Percentiles rank a stretch among this genome's conserved stretches.
Conservation (phyloP, 75 land plant genomes). For the Sequoia sempervirens region DNA sequence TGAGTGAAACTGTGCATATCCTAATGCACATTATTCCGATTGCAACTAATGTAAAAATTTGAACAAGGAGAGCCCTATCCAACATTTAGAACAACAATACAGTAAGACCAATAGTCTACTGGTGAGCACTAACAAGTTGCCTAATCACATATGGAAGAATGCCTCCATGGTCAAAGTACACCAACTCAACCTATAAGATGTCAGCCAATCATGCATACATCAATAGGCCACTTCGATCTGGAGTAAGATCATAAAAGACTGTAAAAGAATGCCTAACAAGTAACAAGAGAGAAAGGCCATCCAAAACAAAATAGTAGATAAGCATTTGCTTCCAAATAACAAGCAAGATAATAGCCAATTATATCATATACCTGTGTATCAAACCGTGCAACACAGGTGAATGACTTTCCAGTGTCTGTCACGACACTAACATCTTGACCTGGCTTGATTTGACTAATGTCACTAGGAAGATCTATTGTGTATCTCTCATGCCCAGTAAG, state of each 20-base stretch:
- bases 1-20: too few relatives aligned
- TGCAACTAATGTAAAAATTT: background rate
- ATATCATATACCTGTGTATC: slow-evolving; percentile 81
- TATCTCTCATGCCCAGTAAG: too few relatives aligned
- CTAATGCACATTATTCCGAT: background rate
- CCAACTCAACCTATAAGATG: too few relatives aligned
- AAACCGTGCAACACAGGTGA: slow-evolving; percentile 81
- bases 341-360: background rate
- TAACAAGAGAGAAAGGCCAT: background rate
- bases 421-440: slow-evolving; percentile 82
- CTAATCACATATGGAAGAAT: too few relatives aligned
- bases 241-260: too few relatives aligned
- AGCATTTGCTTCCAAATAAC: background rate
- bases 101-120: background rate
- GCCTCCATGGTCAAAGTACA: too few relatives aligned
- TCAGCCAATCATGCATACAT: too few relatives aligned
- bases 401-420: slow-evolving; percentile 81
- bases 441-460: slow-evolving; percentile 65
- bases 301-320: background rate
- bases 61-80: background rate
- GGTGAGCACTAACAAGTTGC: too few relatives aligned
- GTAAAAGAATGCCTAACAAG: background rate
- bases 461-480: slow-evolving; percentile 72
- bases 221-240: too few relatives aligned
- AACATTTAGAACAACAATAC: background rate